These are phyloP conservation scores for Triticum dicoccoides DNA, from an alignment of 176 grass and related monocot genomes.

Conservation along the genomic window DNA sequence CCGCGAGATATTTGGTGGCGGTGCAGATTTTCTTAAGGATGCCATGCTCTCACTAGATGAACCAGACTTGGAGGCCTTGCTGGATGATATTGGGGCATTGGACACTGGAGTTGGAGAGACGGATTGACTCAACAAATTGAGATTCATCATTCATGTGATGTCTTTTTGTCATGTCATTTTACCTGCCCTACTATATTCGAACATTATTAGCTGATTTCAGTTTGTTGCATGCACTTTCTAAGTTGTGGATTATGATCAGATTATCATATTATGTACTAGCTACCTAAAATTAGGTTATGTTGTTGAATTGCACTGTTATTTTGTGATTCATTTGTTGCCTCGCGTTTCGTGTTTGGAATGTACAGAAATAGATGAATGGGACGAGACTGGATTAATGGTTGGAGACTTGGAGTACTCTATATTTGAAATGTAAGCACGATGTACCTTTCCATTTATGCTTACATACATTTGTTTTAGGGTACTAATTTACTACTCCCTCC, in stretches of 20 bases:
- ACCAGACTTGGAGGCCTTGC: neutral
- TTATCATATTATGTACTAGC: neutral
- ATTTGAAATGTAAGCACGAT: neutral
- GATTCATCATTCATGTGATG: neutral
- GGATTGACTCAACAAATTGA: neutral
- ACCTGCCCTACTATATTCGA: neutral
- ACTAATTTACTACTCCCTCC: neutral
- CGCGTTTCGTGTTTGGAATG: neutral
- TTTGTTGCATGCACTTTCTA: neutral
- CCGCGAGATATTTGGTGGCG: neutral
- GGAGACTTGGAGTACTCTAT: neutral
- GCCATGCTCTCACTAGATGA: neutral
- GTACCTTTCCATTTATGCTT: neutral
- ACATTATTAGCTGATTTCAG: neutral
- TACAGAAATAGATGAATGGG: neutral
- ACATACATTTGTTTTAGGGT: neutral
- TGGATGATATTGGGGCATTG: neutral
- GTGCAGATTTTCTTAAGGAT: neutral
- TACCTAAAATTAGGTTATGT: neutral
- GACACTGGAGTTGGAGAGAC: neutral
- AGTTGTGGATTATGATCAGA: neutral
- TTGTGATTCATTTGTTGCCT: neutral
- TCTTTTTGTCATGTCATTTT: neutral
- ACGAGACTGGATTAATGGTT: neutral
- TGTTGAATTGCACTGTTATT: neutral